These are phyloP conservation scores for Phytophthora niederhauseri DNA, from an alignment of 352 stramenopile genomes.

Conservation along the genomic window DNA sequence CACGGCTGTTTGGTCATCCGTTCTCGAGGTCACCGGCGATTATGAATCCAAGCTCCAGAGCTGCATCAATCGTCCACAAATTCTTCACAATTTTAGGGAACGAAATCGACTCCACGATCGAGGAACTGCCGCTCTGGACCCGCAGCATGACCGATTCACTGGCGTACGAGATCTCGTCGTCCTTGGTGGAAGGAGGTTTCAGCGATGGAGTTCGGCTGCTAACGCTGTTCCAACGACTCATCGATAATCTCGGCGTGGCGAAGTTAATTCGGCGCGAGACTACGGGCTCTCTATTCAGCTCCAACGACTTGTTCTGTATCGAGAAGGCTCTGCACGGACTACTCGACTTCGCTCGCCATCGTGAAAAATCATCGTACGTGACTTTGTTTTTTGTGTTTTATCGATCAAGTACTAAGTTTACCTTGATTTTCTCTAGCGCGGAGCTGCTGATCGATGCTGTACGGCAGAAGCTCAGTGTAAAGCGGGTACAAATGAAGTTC, in stretches of 20 bases:
- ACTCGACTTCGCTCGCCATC: conserved; percentile 68
- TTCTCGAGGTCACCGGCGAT: conserved; percentile 33
- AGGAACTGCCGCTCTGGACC: conserved; percentile 58
- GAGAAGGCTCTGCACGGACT: conserved; percentile 68
- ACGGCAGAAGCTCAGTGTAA: conserved; percentile 71
- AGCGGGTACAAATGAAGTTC: conserved; percentile 75
- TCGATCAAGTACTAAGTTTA: too few relatives aligned
- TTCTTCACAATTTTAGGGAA: conserved; percentile 58
- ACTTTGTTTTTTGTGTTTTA: not conserved
- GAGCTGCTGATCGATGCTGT: conserved; percentile 77
- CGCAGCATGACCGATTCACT: conserved; percentile 59
- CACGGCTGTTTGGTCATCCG: conserved; percentile 33
- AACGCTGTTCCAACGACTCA: conserved; percentile 62
- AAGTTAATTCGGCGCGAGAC: conserved; percentile 65
- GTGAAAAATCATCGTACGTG: conserved; percentile 63
- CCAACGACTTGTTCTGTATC: conserved; percentile 61
- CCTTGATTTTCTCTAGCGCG: conserved; percentile 23
- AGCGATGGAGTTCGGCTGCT: conserved; percentile 63
- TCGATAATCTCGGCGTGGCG: conserved; percentile 54
- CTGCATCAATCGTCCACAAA: conserved; percentile 57
- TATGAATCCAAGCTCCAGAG: conserved; percentile 52
- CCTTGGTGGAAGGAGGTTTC: conserved; percentile 45
- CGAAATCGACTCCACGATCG: conserved; percentile 46
- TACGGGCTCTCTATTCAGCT: conserved; percentile 54
- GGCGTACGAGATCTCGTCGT: conserved; percentile 58